Evolutionary conservation across 495 filamentous ascomycete species (phyloP), one percentile per base, ranked within the genome.

Genomic region (Amphirosellinia nigrospora): DNA sequence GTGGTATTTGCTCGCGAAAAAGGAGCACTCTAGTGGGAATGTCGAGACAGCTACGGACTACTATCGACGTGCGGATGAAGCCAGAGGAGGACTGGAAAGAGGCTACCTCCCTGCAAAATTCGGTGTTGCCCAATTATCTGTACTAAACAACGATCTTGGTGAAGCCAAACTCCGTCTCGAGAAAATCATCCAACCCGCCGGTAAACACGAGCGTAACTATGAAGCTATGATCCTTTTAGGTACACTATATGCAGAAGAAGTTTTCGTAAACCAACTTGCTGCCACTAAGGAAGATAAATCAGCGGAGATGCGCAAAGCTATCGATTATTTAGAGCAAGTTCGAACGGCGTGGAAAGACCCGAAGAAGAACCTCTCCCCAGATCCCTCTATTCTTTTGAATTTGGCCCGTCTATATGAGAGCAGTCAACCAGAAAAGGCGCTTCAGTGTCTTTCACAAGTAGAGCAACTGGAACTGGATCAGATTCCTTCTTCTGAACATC

Each of bases 71-170:
- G 93, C 96, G 2, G 96, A 99, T 77, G 89, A 93, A 74, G 92
- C 96, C 50, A 86, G 96, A 70, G 94, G 94, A 66, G 94, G 94
- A 3, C 86, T 89, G 41, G 94, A 98, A 69, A 90, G 89, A 69
- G 95, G 95, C 19, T 97, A 91, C 76, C 78, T 97, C 8, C 94
- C 96, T 6, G 96, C 96, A 32, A 97, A 97, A 79, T 94, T 99
- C 72, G 96, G 95, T 46, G 86, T 88, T 8, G 93, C 96, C 1
- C 96, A 99, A 80, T 87, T 97, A 71, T 91, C 92, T 52, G 90
- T 97, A 39, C 75, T 94, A 30, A 92, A 91, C 78, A 90, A 89
- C 65, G 94, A 99, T 72, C 86, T 91, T 50, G 93, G 94, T 66
- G 93, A 93, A 48, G 96, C 96, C 16, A 98, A 98, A 79, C 94